These are phyloP conservation scores for Capillidium heterosporum DNA, from an alignment of 371 early-diverging fungal genomes.

Conservation along the genomic window DNA sequence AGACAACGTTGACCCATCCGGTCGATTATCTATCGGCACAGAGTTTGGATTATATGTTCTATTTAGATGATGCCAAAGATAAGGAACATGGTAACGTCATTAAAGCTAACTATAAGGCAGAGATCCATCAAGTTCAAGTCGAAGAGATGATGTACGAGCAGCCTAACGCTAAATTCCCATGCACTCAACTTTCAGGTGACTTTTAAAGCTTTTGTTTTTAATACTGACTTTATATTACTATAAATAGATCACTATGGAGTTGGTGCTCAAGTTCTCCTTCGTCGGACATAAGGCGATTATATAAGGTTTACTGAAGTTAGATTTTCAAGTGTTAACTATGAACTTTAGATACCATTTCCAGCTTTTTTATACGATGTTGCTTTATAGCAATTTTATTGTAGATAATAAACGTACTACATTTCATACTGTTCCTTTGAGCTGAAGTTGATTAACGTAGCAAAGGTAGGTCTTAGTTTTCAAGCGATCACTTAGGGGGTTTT, in stretches of 20 bases:
- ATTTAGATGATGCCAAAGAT: slow-evolving; percentile 13
- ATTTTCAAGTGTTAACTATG: no score
- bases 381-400: no score
- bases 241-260: slow-evolving; percentile 23
- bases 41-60: slow-evolving; percentile 52
- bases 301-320: no score
- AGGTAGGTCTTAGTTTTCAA: no score
- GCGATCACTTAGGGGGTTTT: no score
- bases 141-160: slow-evolving; percentile 9
- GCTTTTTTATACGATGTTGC: no score
- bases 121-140: neutral
- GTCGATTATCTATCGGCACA: slow-evolving; percentile 31
- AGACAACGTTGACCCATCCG: slow-evolving; percentile 34
- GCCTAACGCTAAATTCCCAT: slow-evolving; percentile 11
- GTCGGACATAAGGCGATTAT: no score
- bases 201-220: neutral
- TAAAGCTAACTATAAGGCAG: neutral
- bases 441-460: no score
- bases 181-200: slow-evolving; percentile 29
- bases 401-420: no score
- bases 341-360: no score
- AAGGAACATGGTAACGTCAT: neutral
- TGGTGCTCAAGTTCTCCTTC: slow-evolving; percentile 3
- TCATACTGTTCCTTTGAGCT: no score
- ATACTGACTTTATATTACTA: neutral